phyloP scores from a whole-genome alignment of 768 basidiomycete genomes.

The Leucosporidium yakuticum region DNA sequence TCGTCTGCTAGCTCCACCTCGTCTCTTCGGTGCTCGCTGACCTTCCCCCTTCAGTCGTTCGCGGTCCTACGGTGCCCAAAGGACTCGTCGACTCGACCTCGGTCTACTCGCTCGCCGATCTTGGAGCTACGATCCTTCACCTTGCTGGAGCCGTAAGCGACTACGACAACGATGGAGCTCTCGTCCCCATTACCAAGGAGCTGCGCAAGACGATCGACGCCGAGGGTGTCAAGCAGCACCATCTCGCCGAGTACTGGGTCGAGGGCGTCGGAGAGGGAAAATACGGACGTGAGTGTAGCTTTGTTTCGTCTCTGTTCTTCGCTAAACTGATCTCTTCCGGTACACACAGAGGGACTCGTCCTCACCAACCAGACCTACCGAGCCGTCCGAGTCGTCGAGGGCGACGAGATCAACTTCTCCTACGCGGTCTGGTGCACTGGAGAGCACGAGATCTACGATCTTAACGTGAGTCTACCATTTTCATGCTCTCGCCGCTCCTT shows the following conservation, averaged over 20 bases:
- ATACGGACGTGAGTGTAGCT: slow-evolving; percentile 4
- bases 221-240: neutral
- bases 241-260: slow-evolving; percentile 19
- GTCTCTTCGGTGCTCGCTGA: neutral
- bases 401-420: slow-evolving; percentile 15
- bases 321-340: neutral
- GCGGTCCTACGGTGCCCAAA: slow-evolving; percentile 19
- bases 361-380: slow-evolving; percentile 24
- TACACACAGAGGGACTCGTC: neutral
- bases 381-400: slow-evolving; percentile 25
- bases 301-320: neutral
- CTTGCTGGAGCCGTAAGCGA: slow-evolving; percentile 33
- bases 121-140: slow-evolving; percentile 29
- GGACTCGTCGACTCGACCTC: slow-evolving; percentile 23
- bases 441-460: slow-evolving; percentile 33
- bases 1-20: too few species aligned
- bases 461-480: neutral
- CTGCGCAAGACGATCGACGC: neutral
- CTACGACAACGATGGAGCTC: slow-evolving; percentile 27
- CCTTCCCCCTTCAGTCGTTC: slow-evolving; percentile 21
- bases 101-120: slow-evolving; percentile 31
- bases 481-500: neutral
- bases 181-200: slow-evolving; percentile 11
- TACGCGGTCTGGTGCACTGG: slow-evolving; percentile 35
- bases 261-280: slow-evolving; percentile 16